A percentile compares a stretch with the other conserved stretches of the same genome.
phyloP scores from a whole-genome alignment of 371 early-diverging fungal genomes.

The Mucor piriformis region DNA sequence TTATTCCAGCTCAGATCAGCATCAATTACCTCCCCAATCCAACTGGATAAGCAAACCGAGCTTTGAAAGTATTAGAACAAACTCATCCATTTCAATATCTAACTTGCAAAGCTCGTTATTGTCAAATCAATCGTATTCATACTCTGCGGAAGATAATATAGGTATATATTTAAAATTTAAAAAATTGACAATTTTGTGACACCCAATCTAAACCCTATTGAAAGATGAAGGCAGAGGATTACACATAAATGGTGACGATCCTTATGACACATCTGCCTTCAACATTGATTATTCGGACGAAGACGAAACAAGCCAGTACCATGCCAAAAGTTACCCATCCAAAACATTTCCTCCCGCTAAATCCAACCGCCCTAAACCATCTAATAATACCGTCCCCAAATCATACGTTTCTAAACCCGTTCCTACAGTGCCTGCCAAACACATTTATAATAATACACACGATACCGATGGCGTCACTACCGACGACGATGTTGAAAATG shows the following conservation, averaged over 20 bases:
- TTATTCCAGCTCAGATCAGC: conserved; percentile 31
- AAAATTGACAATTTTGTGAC: too few species aligned
- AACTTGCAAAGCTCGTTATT: conserved; percentile 14
- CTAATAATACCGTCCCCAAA: neutral
- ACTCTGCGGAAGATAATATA: conserved; percentile 1
- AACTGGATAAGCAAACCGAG: conserved; percentile 23
- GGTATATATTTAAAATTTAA: too few species aligned
- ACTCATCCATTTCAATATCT: conserved; percentile 8
- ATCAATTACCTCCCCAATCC: conserved; percentile 10
- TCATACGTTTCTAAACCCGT: neutral
- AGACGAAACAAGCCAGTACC: too few species aligned
- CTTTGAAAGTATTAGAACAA: conserved; percentile 34
- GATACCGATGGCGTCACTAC: conserved; percentile 1
- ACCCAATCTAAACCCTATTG: too few species aligned
- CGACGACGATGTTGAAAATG: neutral
- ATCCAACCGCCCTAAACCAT: too few species aligned
- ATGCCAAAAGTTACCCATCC: too few species aligned
- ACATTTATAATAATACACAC: neutral
- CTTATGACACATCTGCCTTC: conserved; percentile 39
- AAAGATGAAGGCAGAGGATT: too few species aligned
- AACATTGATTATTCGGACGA: conserved; percentile 53
- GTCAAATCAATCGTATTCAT: neutral
- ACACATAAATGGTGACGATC: neutral
- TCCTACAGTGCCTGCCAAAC: neutral
- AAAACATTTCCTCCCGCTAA: too few species aligned